These are phyloP conservation scores for Mortierella sp. DNA, from an alignment of 371 early-diverging fungal genomes.

Conservation along the genomic window DNA sequence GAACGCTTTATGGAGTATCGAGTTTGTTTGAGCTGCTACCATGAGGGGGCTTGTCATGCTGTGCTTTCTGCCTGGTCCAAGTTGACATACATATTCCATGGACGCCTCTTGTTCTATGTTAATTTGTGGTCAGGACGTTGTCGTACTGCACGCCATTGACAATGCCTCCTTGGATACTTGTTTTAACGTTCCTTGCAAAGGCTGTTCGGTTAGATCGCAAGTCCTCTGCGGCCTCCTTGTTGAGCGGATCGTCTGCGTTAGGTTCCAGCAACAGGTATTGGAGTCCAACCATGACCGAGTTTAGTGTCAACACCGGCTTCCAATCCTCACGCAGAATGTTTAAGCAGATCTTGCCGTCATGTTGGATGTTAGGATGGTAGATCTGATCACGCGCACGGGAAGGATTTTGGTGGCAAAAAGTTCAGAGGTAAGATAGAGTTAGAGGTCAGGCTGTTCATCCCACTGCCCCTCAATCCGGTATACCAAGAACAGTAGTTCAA, in stretches of 20 bases:
- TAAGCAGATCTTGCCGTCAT: constrained; percentile 97
- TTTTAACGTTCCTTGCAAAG: constrained; percentile 79
- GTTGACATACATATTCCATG: no score
- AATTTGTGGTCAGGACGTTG: constrained; percentile 63
- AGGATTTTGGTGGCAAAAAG: constrained; percentile 18
- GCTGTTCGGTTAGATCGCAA: constrained; percentile 69
- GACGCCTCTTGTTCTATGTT: no score
- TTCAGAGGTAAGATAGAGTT: no score
- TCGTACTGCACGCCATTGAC: constrained; percentile 75
- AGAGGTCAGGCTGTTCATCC: no score
- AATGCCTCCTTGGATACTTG: constrained; percentile 75
- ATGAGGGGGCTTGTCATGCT: no score
- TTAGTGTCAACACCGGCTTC: constrained; percentile 98
- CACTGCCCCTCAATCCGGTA: no score
- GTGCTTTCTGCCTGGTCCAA: no score
- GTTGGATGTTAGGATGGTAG: constrained; percentile 99
- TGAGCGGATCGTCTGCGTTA: constrained; percentile 99
- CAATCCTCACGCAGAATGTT: constrained; percentile 99
- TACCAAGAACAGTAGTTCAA: not conserved
- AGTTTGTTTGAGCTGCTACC: no score
- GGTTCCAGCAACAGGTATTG: constrained; percentile 97
- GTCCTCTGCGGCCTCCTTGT: constrained; percentile 91
- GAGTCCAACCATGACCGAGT: constrained; percentile 95
- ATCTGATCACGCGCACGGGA: constrained; percentile 70
- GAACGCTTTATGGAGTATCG: no score